Base-by-base conservation (phyloP, 2,329 filamentous ascomycete species). In the Penicillium sumatraense region DNA sequence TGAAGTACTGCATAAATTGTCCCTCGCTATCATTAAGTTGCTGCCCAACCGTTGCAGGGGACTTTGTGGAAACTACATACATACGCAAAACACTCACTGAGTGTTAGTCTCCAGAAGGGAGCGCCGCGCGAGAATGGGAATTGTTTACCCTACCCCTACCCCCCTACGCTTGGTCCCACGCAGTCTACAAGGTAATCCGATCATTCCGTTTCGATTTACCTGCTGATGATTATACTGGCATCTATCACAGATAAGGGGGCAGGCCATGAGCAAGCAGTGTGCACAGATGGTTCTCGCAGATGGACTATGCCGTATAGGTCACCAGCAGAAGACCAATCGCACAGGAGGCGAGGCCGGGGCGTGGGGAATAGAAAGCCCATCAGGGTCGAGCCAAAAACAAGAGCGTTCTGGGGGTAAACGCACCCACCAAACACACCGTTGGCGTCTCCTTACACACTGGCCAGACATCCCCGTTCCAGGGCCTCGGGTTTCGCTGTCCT, bases 391-490 rank as follows among this genome's bases (percentile, higher is more conserved):
- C 40, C 40, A 13, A 44, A 44, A n/a, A 7, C 23, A 20, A 40
- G 40, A 44, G 35, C 14, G 20, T 42, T 44, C 23, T 26, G 40
- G 40, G 40, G 40, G 24, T 8, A 44, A 44, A 44, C n/a, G 21
- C 21, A 44, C 38, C 38, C 38, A 23, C 24, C 40, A 9, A 44
- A 26, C 23, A 20, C 40, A 23, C 23, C 41, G 35, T 51, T 45
- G 35, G 38, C 13, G 42, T 49, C 35, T 47, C 52, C 47, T 45
- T 45, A 35, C 31, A 35, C 31, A 49, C 42, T 36, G 53, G 46
- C 27, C 54, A 11, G 10, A 40, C 49, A 38, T 54, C 40, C 53
- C 59, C 44, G 33, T 45, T 49, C 50, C 57, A 56, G 29, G 38
- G 44, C 18, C 14, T 45, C 47, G 50, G 53, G 48, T 42, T 46